Base-by-base conservation (phyloP, 2,329 filamentous ascomycete species). In the Penicillium sp. region DNA sequence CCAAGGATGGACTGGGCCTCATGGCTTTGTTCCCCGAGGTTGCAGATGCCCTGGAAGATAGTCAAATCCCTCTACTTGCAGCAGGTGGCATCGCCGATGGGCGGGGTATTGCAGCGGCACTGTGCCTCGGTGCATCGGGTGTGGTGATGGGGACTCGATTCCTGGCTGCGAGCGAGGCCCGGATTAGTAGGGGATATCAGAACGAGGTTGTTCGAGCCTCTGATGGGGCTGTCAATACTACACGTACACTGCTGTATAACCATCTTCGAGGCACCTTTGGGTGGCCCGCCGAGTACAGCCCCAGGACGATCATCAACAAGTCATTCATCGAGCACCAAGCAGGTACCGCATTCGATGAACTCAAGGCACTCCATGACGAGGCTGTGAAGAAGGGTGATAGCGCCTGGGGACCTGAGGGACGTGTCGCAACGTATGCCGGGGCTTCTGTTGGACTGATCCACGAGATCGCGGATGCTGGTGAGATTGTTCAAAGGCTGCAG, bases 141-240 rank as follows among this genome's bases (percentile, higher is more conserved):
- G 80, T 83, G 0, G 85, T 80, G 0, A 80, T 91, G 79, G 89
- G 89, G 0, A 90, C 88, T 1, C 80, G 86, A 14, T 87, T 88
- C 58, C 79, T 91, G 0, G 86, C 86, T 3, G 65, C 78, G 0
- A 71, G 66, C 0, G 84, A 87, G 68, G 80, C 83, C 2, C 77
- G 77, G 4, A 80, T 87, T 43, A 74, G 80, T 10, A 73, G 72
- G 26, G 85, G 84, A 0, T 87, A 87, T 68, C 79, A 79, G 63
- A 65, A 79, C 16, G 84, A 83, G 57, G 73, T 87, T 2, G 57
- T 87, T 1, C 71, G 78, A 8, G 82, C 82, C 0, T 74, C 64
- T 0, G 83, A 87, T 66, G 85, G 83, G 0, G 85, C 83, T 0
- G 74, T 76, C 19, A 79, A 68, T 7, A 87, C 85, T 0, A 80